Evolutionary conservation across 2,329 filamentous ascomycete species (phyloP).

Genomic region (Aspergillus hiratsukae): DNA sequence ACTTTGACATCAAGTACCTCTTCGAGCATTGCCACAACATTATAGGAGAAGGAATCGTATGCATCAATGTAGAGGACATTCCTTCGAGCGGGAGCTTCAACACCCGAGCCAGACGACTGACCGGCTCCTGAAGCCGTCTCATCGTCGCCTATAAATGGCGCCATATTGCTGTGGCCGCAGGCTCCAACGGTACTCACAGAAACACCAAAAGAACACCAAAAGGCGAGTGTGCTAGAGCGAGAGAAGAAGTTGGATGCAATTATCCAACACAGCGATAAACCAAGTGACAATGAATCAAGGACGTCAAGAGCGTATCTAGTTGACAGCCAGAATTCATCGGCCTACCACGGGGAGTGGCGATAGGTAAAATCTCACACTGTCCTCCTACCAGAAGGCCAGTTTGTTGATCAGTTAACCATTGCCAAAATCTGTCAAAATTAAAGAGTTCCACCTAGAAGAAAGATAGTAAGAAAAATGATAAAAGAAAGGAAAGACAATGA

Average conservation of each 20-base stretch:
- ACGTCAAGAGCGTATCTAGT: background rate
- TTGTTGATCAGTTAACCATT: background rate
- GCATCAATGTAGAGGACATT: slow-evolving; percentile 84
- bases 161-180: slow-evolving; percentile 15
- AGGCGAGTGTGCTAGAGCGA: background rate
- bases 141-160: slow-evolving; percentile 24
- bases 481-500: background rate
- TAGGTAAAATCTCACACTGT: background rate
- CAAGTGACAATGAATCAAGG: background rate
- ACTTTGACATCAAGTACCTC: slow-evolving; percentile 65
- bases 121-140: slow-evolving; percentile 14
- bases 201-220: background rate
- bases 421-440: background rate
- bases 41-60: slow-evolving; percentile 95
- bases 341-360: background rate
- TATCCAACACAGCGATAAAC: background rate
- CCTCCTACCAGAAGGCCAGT: background rate
- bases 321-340: background rate
- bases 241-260: background rate
- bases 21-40: slow-evolving; percentile 78
- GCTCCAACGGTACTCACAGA: background rate
- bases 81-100: slow-evolving; percentile 9
- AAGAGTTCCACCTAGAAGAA: background rate
- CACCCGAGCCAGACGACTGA: background rate
- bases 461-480: background rate